Evolutionary conservation across 768 basidiomycete genomes (phyloP).

Genomic region (Pholiota conissans): DNA sequence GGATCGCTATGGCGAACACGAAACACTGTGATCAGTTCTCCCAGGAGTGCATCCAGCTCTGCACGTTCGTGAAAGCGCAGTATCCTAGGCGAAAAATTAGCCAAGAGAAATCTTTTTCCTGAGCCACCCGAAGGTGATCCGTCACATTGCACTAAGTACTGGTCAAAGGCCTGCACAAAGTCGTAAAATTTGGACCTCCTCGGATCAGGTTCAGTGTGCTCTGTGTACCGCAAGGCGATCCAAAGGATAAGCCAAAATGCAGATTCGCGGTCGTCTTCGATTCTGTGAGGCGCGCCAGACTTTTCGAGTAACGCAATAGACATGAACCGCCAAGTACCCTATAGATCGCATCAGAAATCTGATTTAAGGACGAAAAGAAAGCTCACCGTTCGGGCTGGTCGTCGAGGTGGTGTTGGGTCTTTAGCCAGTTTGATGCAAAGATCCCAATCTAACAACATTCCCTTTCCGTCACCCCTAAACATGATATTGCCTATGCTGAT

Average conservation of each 20-base stretch:
- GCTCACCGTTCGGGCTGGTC: neutral
- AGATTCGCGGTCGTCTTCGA: neutral
- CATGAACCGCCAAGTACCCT: conserved; percentile 2
- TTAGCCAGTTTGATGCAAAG: neutral
- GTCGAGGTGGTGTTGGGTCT: neutral
- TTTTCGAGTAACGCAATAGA: neutral
- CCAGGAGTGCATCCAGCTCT: no score
- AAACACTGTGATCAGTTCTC: no score
- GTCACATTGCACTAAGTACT: no score
- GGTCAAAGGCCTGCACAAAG: no score
- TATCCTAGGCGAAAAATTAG: no score
- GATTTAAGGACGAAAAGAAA: neutral
- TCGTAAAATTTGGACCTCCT: neutral
- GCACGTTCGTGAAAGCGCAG: no score
- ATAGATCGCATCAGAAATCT: neutral
- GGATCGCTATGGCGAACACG: no score
- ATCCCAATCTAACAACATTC: neutral
- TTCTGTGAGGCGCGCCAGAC: neutral
- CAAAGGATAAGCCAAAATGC: neutral
- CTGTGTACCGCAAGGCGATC: neutral
- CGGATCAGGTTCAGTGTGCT: neutral
- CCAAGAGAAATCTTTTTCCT: no score
- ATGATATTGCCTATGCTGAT: neutral
- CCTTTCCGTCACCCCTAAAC: neutral
- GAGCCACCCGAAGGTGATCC: no score